Base-by-base conservation (phyloP, 495 filamentous ascomycete species). In the Lasiosphaeria miniovina region DNA sequence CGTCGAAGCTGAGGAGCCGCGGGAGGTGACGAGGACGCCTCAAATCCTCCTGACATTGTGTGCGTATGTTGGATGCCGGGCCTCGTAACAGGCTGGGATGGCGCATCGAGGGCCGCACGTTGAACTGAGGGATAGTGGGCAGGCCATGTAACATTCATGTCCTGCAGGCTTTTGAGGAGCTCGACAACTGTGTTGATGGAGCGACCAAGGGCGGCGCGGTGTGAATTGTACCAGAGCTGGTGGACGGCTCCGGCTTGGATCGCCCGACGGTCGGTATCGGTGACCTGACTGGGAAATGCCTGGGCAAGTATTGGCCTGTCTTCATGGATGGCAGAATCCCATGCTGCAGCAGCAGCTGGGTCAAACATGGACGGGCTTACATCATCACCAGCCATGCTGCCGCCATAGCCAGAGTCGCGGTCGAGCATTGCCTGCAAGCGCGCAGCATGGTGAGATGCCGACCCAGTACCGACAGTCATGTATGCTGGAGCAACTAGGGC, bases 91-190 rank as follows among this genome's bases (percentile, higher is more conserved):
- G 75, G 63, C 36, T 64, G 70, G 3, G 76, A 70, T 6, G 77
- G 74, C 10, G 77, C 68, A 31, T 80, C 74, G 53, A 74, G 67
- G 36, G 80, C 82, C 36, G 81, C 69, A 52, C 81, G 83, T 68
- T 90, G 87, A 12, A 96, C 87, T 14, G 93, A 90, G 52, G 94
- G 95, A 68, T 98, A 98, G 66, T 93, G 89, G 40, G 92, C 92
- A 5, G 94, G 95, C 94, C 95, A 98, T 71, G 84, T 82, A 35
- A 86, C 75, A 64, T 98, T 98, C 82, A 88, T 93, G 65, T 90
- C 85, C 73, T 96, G 91, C 54, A 98, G 82, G 55, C 83, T 82
- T 75, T 87, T 85, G 50, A 84, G 67, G 0, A 89, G 87, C 46
- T 98, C 93, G 54, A 96, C 84, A 4, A 90, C 91, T 34, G 84